A percentile compares a stretch with the other conserved stretches of the same genome.
phyloP scores from a whole-genome alignment of 2,329 filamentous ascomycete genomes.

The Mycosphaerella arachidis region DNA sequence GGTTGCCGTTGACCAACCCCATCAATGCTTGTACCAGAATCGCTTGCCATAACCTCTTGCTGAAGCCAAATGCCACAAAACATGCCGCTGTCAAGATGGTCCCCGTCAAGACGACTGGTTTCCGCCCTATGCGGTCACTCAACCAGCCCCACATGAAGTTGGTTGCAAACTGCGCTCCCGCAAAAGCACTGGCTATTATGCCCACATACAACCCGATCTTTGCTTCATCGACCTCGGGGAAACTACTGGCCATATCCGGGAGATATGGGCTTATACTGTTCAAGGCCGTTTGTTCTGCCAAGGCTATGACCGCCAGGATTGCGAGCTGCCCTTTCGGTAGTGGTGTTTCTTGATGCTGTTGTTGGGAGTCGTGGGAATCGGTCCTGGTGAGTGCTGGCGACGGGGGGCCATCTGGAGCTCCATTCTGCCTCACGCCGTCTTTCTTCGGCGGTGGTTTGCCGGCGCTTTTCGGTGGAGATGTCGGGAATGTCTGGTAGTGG shows the following conservation, averaged over 20 bases:
- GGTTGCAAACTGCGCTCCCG: constrained; percentile 83
- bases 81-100: constrained; percentile 77
- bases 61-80: constrained; percentile 85
- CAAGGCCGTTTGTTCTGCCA: constrained; percentile 91
- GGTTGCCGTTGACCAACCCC: constrained; percentile 92
- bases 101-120: constrained; percentile 76
- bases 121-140: constrained; percentile 72
- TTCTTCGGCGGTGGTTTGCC: constrained; percentile 46
- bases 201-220: constrained; percentile 85
- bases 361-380: constrained; percentile 13
- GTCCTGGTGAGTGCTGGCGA: constrained; percentile 13
- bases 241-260: constrained; percentile 82
- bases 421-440: constrained; percentile 16
- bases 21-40: constrained; percentile 81
- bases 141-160: constrained; percentile 90
- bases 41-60: constrained; percentile 75
- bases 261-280: constrained; percentile 96
- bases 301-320: constrained; percentile 78
- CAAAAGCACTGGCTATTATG: constrained; percentile 83
- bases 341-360: constrained; percentile 57
- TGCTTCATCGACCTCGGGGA: constrained; percentile 68
- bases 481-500: constrained; percentile 79
- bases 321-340: constrained; percentile 78
- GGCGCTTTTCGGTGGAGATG: constrained; percentile 64
- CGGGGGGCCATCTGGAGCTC: constrained; percentile 5